A percentile compares a stretch with the other conserved stretches of the same genome.
Conservation (phyloP, 2,329 filamentous ascomycete genomes). For the Myriangium duriaei region DNA sequence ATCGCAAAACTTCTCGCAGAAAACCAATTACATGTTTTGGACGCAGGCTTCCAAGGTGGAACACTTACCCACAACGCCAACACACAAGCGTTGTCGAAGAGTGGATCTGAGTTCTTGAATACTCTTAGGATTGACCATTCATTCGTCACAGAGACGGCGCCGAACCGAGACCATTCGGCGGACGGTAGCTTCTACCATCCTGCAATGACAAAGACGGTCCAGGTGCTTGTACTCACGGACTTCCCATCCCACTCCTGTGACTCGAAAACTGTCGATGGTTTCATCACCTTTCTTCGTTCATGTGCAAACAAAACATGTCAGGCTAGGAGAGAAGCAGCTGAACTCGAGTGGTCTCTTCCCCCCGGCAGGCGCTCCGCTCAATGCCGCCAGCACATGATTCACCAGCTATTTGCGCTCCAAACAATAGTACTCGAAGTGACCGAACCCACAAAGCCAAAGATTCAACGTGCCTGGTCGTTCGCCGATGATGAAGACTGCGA, state of each 20-base stretch:
- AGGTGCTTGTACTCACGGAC: conserved; percentile 44
- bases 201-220: conserved; percentile 41
- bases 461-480: conserved; percentile 32
- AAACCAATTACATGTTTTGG: conserved; percentile 41
- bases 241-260: conserved; percentile 30
- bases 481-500: conserved; percentile 47
- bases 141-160: conserved; percentile 37
- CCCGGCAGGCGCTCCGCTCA: conserved; percentile 39
- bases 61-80: not conserved
- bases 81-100: conserved; percentile 16
- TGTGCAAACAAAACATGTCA: conserved; percentile 44
- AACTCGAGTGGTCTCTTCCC: conserved; percentile 46
- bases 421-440: conserved; percentile 45
- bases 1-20: conserved; percentile 41
- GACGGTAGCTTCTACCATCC: conserved; percentile 35
- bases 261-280: conserved; percentile 30
- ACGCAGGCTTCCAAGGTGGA: conserved; percentile 37
- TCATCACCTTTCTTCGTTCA: conserved; percentile 43
- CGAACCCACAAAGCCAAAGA: conserved; percentile 28
- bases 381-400: conserved; percentile 29
- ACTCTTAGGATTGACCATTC: conserved; percentile 45
- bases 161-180: conserved; percentile 13
- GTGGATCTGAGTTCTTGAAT: conserved; percentile 35
- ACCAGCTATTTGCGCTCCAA: conserved; percentile 41
- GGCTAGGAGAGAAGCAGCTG: conserved; percentile 40